Evolutionary conservation across 2,329 filamentous ascomycete species (phyloP), one percentile per base, ranked within the genome.

Genomic region (Diaporthe eres): DNA sequence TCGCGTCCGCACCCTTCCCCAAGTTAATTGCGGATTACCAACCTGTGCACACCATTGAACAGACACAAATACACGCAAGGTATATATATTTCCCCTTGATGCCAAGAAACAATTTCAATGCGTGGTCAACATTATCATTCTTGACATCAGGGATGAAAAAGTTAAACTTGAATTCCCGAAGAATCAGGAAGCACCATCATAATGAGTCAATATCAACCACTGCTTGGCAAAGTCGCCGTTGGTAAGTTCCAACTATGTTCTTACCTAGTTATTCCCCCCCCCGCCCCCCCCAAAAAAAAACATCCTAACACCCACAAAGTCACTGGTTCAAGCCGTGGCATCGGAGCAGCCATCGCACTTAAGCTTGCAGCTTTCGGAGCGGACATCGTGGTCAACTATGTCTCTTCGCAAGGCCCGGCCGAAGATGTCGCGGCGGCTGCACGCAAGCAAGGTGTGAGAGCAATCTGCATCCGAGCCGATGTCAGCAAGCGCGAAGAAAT

Each of bases 401-500:
- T 71, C 34, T 17, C 39, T 15, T 71, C 73, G 28, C 28, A 55
- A 31, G 37, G 28, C 34, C 25, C 44, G 6, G 73, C 65, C n/a
- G 65, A 71, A 25, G 55, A 22, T 10, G 72, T 72, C 39, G 81
- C 77, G 7, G 63, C 63, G 8, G 60, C 72, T 47, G 76, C 72
- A n/a, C 74, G 76, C 8, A 39, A 74, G 31, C 44, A 71, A 9
- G 72, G 74, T 2, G 70, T 75, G 28, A 67, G 39, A 15, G 76
- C 74, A n/a, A 47, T 74, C 9, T 78, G 79, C 65, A 72, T 80
- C 22, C 77, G 78, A 73, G 80, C 79, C 22, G 80, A 82, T 47
- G 78, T 82, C 44, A 78, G 79, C 2, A 75, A 77, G 58, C 79
- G 77, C 75, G 77, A 79, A 12, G 78, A 80, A 25, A 79, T 81